A percentile compares a stretch with the other conserved stretches of the same genome.
Evolutionary conservation across 2,329 filamentous ascomycete genomes (phyloP).

Genomic region (Canariomyces notabilis): DNA sequence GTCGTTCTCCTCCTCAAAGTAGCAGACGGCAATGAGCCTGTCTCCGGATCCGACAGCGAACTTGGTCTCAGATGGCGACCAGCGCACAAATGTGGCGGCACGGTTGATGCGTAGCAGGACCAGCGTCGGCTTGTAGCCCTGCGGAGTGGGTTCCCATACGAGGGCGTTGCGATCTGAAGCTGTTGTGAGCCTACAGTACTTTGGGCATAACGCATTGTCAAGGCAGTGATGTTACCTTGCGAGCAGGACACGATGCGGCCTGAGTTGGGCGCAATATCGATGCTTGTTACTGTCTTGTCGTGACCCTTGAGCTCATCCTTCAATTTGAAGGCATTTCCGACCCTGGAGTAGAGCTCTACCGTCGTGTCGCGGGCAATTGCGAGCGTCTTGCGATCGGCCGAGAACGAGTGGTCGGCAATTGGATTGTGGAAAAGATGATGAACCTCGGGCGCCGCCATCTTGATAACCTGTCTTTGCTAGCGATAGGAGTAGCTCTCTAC

Average conservation of each 20-base stretch:
- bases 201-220: too few relatives aligned
- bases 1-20: slow-evolving; percentile 98
- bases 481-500: slow-evolving; percentile 98
- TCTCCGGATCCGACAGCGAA: slow-evolving; percentile 97
- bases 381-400: slow-evolving; percentile 78
- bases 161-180: slow-evolving; percentile 85
- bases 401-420: slow-evolving; percentile 98
- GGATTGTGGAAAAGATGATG: slow-evolving; percentile 96
- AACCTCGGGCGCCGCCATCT: slow-evolving; percentile 81
- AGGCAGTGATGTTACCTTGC: slow-evolving; percentile 57
- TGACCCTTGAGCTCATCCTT: slow-evolving; percentile 93
- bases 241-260: slow-evolving; percentile 97
- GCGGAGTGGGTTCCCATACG: slow-evolving; percentile 92
- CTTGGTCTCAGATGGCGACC: slow-evolving; percentile 94
- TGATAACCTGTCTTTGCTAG: slow-evolving; percentile 26
- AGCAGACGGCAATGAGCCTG: slow-evolving; percentile 91
- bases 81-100: slow-evolving; percentile 92
- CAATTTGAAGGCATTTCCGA: slow-evolving; percentile 70
- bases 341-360: slow-evolving; percentile 79
- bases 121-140: slow-evolving; percentile 93
- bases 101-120: slow-evolving; percentile 96
- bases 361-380: slow-evolving; percentile 87
- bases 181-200: slow-evolving; percentile 11
- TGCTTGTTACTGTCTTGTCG: slow-evolving; percentile 93
- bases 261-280: slow-evolving; percentile 86